Conservation (phyloP, 2,329 filamentous ascomycete species). For the Ophiostoma sp. region DNA sequence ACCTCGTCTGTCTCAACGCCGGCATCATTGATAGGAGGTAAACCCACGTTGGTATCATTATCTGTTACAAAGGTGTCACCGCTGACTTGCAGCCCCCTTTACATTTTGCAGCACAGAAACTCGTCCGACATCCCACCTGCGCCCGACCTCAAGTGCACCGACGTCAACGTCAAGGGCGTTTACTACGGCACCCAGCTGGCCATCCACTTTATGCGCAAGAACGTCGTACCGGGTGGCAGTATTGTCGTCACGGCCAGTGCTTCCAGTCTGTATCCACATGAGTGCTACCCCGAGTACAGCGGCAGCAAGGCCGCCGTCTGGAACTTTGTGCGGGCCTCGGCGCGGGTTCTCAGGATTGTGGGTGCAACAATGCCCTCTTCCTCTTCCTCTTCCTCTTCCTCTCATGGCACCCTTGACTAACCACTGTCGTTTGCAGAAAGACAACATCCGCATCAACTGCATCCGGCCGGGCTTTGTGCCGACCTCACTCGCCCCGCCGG, state of each 20-base stretch:
- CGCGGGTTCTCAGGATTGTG: background rate
- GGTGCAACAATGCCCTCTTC: background rate
- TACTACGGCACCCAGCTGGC: background rate
- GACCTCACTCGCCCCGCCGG: background rate
- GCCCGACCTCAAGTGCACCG: background rate
- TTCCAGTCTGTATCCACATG: background rate
- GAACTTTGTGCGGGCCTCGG: background rate
- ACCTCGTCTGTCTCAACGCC: background rate
- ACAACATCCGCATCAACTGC: slow-evolving; percentile 1
- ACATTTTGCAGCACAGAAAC: background rate
- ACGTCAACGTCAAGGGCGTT: background rate
- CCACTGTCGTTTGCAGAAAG: background rate
- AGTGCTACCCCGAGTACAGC: background rate
- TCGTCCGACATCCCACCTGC: background rate
- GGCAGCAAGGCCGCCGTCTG: background rate
- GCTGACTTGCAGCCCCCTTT: background rate
- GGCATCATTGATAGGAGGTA: background rate
- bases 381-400: background rate
- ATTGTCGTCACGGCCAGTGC: background rate
- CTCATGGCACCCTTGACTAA: background rate
- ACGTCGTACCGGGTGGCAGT: too few relatives aligned
- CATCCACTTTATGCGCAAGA: background rate
- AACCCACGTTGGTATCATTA: too few relatives aligned
- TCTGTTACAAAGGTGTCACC: too few relatives aligned
- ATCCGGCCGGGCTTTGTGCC: slow-evolving; percentile 2